Base-by-base conservation (phyloP, 352 stramenopile species). In the Saprolegnia diclina region DNA sequence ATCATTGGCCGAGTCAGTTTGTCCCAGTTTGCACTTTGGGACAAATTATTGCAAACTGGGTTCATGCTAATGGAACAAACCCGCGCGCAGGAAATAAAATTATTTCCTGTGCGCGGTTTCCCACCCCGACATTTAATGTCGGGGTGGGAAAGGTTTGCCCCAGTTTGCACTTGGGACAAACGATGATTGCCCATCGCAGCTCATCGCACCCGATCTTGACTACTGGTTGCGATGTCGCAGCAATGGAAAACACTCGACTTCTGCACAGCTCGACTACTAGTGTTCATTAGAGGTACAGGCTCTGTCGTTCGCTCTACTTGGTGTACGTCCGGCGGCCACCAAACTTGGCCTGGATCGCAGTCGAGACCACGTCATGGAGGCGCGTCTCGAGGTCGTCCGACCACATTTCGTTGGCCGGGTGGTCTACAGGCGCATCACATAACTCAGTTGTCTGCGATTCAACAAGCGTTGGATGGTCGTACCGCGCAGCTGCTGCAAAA, bases 371-470 rank as follows among this genome's bases (percentile, higher is more conserved):
- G 0, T 21, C 19, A 19, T 59, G 37, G 44, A 92, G 70, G 54
- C 82, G 78, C 7, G 82, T 74, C 65, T 89, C 76, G 14, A 81
- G 76, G 10, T 81, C 74, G n/a, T 77, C 37, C 18, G 77, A 79
- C 84, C 84, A 92, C 32, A 76, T 63, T 50, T 83, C 79, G 13
- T 77, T 79, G 48, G 65, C 64, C 19, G 76, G 71, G 56, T 90
- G 79, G 21, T 61, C 57, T 66, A 38, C 40, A 18, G 50, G 21
- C 21, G 40, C 0, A 37, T 11, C 0, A n/a, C 42, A 48, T 14
- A 1, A 35, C 19, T 63, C 16, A 44, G 54, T 11, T 64, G 50
- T n/a, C 56, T 37, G 29, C 56, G n/a, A 29, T 52, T 35, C 29
- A 5, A 35, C 2, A 5, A 35, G 29, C 2, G 29, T 35, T 5